A percentile compares a stretch with the other conserved stretches of the same genome.
Evolutionary conservation across 768 basidiomycete genomes (phyloP).

Genomic region (Mycena albidolilacea): DNA sequence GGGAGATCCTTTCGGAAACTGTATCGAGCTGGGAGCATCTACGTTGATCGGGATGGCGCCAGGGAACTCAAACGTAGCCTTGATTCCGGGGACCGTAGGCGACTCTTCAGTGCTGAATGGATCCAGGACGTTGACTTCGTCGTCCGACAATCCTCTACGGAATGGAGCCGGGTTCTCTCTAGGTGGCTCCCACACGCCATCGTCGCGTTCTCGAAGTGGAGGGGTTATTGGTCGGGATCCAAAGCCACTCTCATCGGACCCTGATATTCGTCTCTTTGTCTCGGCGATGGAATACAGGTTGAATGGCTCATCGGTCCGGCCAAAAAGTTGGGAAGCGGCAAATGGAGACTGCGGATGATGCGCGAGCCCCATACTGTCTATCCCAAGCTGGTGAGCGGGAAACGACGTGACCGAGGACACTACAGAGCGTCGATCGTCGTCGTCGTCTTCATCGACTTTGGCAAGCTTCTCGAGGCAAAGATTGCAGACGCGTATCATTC

Average conservation of each 20-base stretch:
- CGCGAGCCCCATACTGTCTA: constrained; percentile 51
- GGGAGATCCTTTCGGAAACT: constrained; percentile 86
- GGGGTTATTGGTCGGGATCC: constrained; percentile 69
- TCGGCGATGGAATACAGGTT: constrained; percentile 89
- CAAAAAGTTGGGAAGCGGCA: constrained; percentile 88
- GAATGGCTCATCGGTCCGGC: constrained; percentile 83
- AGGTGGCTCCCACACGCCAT: constrained; percentile 62
- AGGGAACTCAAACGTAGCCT: constrained; percentile 73
- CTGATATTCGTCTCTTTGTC: constrained; percentile 69
- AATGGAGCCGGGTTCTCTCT: constrained; percentile 81
- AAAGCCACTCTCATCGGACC: constrained; percentile 69
- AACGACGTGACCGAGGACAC: constrained; percentile 80
- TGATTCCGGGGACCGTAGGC: constrained; percentile 58
- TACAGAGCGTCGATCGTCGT: constrained; percentile 89
- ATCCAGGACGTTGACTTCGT: constrained; percentile 66
- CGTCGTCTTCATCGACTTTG: constrained; percentile 90
- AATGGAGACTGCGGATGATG: constrained; percentile 88
- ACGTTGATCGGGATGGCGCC: constrained; percentile 64
- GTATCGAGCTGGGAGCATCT: constrained; percentile 77
- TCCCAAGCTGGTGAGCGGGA: constrained; percentile 83
- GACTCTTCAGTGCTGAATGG: constrained; percentile 62
- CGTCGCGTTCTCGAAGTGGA: constrained; percentile 55
- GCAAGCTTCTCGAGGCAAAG: constrained; percentile 94
- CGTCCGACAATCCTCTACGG: constrained; percentile 80
- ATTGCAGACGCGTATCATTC: constrained; percentile 97